phyloP scores from a whole-genome alignment of 2,329 filamentous ascomycete species.

The Pseudocercospora fijiensis region DNA sequence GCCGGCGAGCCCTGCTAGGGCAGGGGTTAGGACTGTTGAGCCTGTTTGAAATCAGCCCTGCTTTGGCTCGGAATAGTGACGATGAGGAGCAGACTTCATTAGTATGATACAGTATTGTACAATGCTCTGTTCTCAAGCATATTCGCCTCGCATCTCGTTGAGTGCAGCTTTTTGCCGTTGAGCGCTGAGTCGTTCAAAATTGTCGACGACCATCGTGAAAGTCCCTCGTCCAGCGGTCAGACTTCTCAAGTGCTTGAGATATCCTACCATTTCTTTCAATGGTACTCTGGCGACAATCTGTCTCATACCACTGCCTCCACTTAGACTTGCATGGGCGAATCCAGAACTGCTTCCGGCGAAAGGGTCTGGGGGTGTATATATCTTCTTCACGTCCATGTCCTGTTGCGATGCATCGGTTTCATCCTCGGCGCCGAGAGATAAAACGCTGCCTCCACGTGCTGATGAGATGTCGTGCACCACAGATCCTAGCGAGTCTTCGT shows the following conservation, averaged over 20 bases:
- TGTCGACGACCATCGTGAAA: constrained; percentile 72
- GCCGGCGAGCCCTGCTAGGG: constrained; percentile 20
- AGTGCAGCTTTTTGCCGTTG: constrained; percentile 60
- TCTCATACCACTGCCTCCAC: constrained; percentile 23
- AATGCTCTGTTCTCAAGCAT: constrained; percentile 12
- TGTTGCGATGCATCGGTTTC: constrained; percentile 2
- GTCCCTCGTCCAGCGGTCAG: constrained; percentile 82
- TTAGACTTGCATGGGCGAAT: constrained; percentile 18
- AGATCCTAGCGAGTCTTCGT: constrained; percentile 74
- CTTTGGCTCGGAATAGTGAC: neutral
- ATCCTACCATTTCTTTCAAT: constrained; percentile 94
- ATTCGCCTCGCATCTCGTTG: constrained; percentile 38
- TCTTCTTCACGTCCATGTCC: constrained; percentile 66
- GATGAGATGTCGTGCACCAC: constrained; percentile 81
- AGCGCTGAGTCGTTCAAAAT: constrained; percentile 65
- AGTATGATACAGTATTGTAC: neutral
- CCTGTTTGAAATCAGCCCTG: constrained; percentile 19
- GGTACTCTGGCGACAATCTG: constrained; percentile 84
- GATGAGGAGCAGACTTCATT: neutral
- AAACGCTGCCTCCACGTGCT: constrained; percentile 68
- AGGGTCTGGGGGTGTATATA: constrained; percentile 87
- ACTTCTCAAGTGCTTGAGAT: constrained; percentile 82
- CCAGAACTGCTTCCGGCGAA: constrained; percentile 51
- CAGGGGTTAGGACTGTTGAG: constrained; percentile 22
- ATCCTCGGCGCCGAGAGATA: constrained; percentile 60